Base-by-base conservation (phyloP, 768 basidiomycete genomes). In the Psilocybe azurescens region DNA sequence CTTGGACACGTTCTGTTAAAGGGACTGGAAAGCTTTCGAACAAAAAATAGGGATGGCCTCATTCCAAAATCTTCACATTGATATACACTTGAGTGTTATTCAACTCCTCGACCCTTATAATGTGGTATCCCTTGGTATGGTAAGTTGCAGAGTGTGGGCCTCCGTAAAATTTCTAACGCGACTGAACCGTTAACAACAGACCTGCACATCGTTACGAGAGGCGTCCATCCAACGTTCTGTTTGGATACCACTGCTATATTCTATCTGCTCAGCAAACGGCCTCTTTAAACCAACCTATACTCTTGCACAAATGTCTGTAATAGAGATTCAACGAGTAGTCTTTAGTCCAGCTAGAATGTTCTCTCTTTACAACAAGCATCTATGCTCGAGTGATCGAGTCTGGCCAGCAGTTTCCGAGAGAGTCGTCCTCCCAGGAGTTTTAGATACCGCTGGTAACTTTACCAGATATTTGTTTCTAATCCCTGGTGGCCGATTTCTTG, bases 401-500 rank as follows among this genome's bases (percentile, higher is more conserved):
- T 33, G 28, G 30, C 7, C 51, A 3, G 0, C 51, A 32, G 14
- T 13, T 3, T 32, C 51, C 13, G 24, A 52, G 14, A 28, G 51
- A 29, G 3, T 29, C 7, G 32, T 33, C 30, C 28, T 52, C 24
- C 51, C 51, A 30, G 51, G 30, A 3, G 30, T 32, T 32, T 32
- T 52, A 16, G 51, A 52, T 16, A 16, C 6, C 2, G 30, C 14
- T 30, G 51, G 51, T 20, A 52, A 52, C 30, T 52, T 52, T n/a
- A 52, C 30, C 30, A 28, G 51, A 16, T 52, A 20, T 13, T 1
- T 52, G 7, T 52, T 52, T 28, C 51, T 52, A 3, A 30, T 52
- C 30, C 51, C 51, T 32, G 51, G 51, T 52, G 51, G 51, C 14
- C 51, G 51, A 10, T 52, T 52, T 33, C 30, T 52, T 9, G 51